Evolutionary conservation across 2,329 filamentous ascomycete species (phyloP).

Genomic region (Pseudonectria foliicola): DNA sequence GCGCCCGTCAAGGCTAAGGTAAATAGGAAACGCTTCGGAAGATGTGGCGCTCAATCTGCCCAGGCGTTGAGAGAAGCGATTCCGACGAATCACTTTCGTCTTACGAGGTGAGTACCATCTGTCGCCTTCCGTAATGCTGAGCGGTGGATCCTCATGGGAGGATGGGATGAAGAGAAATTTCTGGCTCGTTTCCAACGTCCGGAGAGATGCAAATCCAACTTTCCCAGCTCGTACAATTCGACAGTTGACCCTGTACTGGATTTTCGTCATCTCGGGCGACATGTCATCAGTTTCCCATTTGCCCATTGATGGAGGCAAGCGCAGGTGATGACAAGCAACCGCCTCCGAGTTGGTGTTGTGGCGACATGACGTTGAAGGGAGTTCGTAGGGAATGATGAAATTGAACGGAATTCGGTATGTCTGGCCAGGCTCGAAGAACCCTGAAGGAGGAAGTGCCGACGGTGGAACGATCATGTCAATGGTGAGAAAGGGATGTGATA

Average conservation of each 20-base stretch:
- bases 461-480: not conserved
- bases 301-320: not conserved
- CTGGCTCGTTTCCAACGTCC: not conserved
- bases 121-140: not conserved
- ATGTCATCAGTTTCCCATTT: not conserved
- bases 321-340: not conserved
- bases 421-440: not conserved
- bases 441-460: not conserved
- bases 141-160: not conserved
- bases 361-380: not conserved
- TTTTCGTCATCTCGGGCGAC: not conserved
- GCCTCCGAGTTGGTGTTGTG: not conserved
- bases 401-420: not conserved
- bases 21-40: not conserved
- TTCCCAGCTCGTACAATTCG: no score
- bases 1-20: not conserved
- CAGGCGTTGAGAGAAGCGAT: not conserved
- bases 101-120: not conserved
- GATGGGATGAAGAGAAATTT: not conserved
- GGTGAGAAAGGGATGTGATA: not conserved
- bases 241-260: not conserved
- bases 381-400: not conserved
- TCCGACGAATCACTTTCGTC: not conserved
- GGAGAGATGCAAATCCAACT: not conserved
- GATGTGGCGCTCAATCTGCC: not conserved